Percentiles rank a stretch among this genome's conserved stretches.
Conservation (phyloP, 139 green algal genomes). For the Helicosporidium sp. region DNA sequence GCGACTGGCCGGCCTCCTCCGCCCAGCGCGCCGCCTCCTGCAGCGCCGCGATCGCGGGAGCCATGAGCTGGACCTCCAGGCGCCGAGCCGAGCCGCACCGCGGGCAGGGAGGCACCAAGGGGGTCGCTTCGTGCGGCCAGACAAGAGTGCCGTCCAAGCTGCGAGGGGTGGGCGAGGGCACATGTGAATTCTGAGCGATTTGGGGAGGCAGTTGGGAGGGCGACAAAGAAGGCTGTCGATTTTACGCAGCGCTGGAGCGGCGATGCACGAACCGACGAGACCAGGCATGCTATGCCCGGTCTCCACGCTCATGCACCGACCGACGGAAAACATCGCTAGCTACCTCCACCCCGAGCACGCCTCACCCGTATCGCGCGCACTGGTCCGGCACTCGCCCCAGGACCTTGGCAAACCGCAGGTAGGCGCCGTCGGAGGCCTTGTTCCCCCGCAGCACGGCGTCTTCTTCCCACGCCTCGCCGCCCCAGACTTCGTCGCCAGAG, state of each 20-base stretch:
- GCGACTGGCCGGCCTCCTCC: constrained; percentile 7
- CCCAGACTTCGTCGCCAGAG: constrained; percentile 16
- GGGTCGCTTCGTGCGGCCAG: constrained; percentile 16
- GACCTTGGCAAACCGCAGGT: constrained; percentile 35
- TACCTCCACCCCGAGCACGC: not conserved
- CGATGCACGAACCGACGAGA: too few species aligned
- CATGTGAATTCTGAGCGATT: not conserved
- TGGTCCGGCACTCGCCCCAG: constrained; percentile 34
- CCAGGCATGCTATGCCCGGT: not conserved
- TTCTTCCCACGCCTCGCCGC: constrained; percentile 40
- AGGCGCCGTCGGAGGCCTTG: constrained; percentile 14
- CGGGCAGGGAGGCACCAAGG: constrained; percentile 11
- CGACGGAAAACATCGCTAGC: not conserved
- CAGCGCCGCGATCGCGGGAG: constrained; percentile 29
- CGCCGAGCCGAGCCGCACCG: constrained; percentile 15
- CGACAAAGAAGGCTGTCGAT: not conserved
- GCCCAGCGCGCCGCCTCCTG: constrained; percentile 31
- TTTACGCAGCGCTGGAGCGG: not conserved
- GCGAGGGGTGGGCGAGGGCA: not conserved
- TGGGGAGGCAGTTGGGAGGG: not conserved
- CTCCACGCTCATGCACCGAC: not conserved
- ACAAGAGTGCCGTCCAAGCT: constrained; percentile 15
- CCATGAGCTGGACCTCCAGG: constrained; percentile 51
- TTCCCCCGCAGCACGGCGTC: constrained; percentile 18
- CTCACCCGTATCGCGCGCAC: constrained; percentile 28